Evolutionary conservation across 768 basidiomycete genomes (phyloP).

Genomic region (Artomyces pyxidatus): DNA sequence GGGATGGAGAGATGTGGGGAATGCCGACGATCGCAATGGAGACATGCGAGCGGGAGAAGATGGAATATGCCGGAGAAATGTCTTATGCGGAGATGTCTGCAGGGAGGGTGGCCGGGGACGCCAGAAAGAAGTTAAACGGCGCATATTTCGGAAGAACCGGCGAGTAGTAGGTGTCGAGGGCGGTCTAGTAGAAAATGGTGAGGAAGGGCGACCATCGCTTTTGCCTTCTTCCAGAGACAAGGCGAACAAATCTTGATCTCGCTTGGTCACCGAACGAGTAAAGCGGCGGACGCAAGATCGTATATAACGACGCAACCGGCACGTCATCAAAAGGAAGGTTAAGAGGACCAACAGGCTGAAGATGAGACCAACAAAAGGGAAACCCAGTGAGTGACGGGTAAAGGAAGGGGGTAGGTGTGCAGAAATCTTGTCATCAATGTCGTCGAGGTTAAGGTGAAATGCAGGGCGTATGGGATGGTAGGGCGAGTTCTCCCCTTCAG

Average conservation of each 20-base stretch:
- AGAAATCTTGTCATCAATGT: conserved; percentile 54
- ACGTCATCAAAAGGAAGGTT: conserved; percentile 35
- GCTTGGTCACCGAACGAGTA: conserved; percentile 12
- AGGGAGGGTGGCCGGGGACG: conserved; percentile 8
- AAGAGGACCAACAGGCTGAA: conserved; percentile 42
- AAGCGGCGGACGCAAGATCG: conserved; percentile 30
- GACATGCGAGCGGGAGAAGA: conserved; percentile 18
- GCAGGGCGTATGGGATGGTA: conserved; percentile 59
- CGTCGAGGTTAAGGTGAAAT: conserved; percentile 44
- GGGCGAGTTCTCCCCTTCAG: conserved; percentile 41
- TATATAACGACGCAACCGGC: conserved; percentile 52
- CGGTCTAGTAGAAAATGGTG: conserved; percentile 1
- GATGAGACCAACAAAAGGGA: conserved; percentile 58
- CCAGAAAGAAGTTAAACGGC: conserved; percentile 9
- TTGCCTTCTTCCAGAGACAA: conserved; percentile 27
- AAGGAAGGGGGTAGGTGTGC: conserved; percentile 61
- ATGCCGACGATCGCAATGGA: conserved; percentile 21
- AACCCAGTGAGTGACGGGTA: conserved; percentile 58
- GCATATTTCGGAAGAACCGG: conserved; percentile 4
- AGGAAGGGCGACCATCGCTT: conserved; percentile 8
- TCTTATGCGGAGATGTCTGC: conserved; percentile 9
- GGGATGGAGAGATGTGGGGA: conserved; percentile 10
- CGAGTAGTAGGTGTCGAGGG: background rate
- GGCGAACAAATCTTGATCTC: conserved; percentile 19
- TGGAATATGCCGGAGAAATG: conserved; percentile 17